Evolutionary conservation across 345 rosid species (phyloP), one percentile per base, ranked within the genome.

Genomic region (Corchorus olitorius): DNA sequence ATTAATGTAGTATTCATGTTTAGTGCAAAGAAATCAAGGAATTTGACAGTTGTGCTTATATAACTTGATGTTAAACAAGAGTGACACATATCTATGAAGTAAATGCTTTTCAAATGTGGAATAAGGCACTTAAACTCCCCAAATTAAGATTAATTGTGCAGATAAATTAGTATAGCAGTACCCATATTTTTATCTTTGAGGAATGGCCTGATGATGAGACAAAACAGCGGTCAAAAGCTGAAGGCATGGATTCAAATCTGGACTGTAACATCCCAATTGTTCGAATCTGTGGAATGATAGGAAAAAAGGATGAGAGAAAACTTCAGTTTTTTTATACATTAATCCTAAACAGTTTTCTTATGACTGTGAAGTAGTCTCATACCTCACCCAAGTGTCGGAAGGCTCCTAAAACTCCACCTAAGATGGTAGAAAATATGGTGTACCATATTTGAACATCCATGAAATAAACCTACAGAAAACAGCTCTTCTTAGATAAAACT

Each of bases 381-480:
- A 96, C 99, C 97, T 96, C 97, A 52, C 99, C 99, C 88, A 93
- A 84, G 88, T 96, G 99, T 75, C 94, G 89, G 84, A 96, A 88
- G 75, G 99, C 98, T 83, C 99, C 99, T 80, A 80, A 83, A 75
- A 87, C 91, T 75, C 99, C 98, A 65, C 99, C 99, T 86, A 91
- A 85, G 33, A 96, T 88, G 64, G 98, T 93, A 54, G 95, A 92
- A 80, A 88, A 96, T 81, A 96, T 93, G 84, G 97, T 85, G 81
- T 96, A 96, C 99, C 99, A 96, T 84, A 96, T 93, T 90, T 96
- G 99, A 19, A 88, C 78, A 84, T 96, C 99, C 97, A 90, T 84
- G 71, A 92, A 96, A 81, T 96, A 96, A 75, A 96, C 98, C 98
- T 96, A 78, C 59, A 70, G 14, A 70, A 43, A 70, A 70, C 3